Evolutionary conservation across 371 early-diverging fungal genomes (phyloP), one percentile per base, ranked within the genome.

Genomic region (Haplosporangium sp.): DNA sequence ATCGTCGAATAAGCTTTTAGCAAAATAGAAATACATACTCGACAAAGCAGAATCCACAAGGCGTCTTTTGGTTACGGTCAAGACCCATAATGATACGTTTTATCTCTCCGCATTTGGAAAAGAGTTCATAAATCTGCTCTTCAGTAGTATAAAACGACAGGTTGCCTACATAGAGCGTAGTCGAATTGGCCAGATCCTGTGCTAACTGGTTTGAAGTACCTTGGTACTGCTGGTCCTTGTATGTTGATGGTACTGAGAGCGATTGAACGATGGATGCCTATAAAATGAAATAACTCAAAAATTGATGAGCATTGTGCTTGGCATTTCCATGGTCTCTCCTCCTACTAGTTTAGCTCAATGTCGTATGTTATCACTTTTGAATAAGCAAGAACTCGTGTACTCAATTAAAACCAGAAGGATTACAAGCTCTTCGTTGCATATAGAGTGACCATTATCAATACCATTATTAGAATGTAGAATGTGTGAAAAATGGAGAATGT

Each of bases 21-120:
- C 15, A 50, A n/a, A 50, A 50, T 15, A 2, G 15, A 37, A 3
- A 39, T 11, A 85, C 90, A 76, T 90, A 97, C 96, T 98, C 99
- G 61, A 98, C 99, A 89, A 98, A 98, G 77, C 99, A 98, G 84
- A 99, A 99, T 3, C 99, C 99, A 78, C 99, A 99, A 6, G 99
- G 99, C 4, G 98, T 97, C 84, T 95, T 95, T 81, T 93, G 93
- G 67, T 91, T 88, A 27, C 96, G 89, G 85, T 99, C 98, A 13
- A 99, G 89, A 0, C 99, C 99, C 98, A 99, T 99, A 77, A 98
- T 98, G 64, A 98, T 97, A 76, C 98, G 92, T 81, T 98, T 98
- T 70, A 99, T 95, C 72, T 97, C 97, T 42, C 99, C 99, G 76
- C 92, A 91, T 86, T 96, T 97, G 13, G 96, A 92, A 85, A 99